These are phyloP conservation scores for Chloranthus sessilifolius DNA, from an alignment of 164 flowering plant species.

Conservation along the genomic window DNA sequence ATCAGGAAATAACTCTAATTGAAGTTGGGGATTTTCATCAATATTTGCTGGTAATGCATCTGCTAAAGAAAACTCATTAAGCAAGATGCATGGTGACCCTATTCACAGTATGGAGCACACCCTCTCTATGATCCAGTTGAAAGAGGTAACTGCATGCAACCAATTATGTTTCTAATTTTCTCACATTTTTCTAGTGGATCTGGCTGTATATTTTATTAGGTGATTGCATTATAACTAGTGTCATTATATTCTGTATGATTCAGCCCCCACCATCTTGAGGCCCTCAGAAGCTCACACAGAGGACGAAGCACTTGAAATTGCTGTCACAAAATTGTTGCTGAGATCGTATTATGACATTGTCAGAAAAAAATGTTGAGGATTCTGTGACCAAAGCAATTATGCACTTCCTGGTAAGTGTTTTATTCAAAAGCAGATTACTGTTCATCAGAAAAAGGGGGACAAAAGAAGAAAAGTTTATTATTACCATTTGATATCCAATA, in stretches of 20 bases:
- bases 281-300: conserved; percentile 73
- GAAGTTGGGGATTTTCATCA: conserved; percentile 78
- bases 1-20: conserved; percentile 37
- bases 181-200: not conserved
- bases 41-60: conserved; percentile 60
- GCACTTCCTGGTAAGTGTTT: conserved; percentile 84
- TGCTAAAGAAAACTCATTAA: conserved; percentile 38
- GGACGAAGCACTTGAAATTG: conserved; percentile 68
- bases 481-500: too few relatives aligned
- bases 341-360: conserved; percentile 92
- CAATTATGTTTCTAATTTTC: not conserved
- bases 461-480: too few relatives aligned
- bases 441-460: too few relatives aligned
- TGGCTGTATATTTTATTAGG: not conserved
- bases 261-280: conserved; percentile 87
- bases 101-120: conserved; percentile 41
- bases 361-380: conserved; percentile 85
- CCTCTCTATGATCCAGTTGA: conserved; percentile 58
- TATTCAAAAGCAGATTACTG: too few relatives aligned
- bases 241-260: not conserved
- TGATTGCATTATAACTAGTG: not conserved
- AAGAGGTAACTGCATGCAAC: conserved; percentile 44
- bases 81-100: conserved; percentile 46
- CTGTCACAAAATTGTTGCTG: conserved; percentile 64
- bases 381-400: conserved; percentile 83